Conservation (phyloP, 257 asterid species). For the Pogostemon cablin region DNA sequence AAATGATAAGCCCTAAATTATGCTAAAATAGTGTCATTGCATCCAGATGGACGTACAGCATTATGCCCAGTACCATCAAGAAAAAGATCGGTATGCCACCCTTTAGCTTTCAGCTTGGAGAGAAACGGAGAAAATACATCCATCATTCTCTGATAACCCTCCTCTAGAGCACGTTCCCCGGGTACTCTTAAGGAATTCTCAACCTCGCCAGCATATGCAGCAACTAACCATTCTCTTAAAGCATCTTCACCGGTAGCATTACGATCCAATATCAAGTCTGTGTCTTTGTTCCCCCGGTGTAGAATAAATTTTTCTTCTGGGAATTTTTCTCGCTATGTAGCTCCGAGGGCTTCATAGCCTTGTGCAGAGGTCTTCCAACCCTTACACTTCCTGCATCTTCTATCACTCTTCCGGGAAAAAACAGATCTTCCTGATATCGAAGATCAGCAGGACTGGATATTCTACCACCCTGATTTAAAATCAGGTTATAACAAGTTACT, state of each 20-base stretch:
- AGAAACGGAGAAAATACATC: slow-evolving; percentile 58
- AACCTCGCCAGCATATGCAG: slow-evolving; percentile 78
- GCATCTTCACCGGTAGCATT: slow-evolving; percentile 91
- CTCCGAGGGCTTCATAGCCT: slow-evolving; percentile 73
- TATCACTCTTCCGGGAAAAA: slow-evolving; percentile 77
- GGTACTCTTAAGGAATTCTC: slow-evolving; percentile 37
- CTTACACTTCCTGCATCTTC: slow-evolving; percentile 89
- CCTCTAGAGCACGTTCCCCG: slow-evolving; percentile 41
- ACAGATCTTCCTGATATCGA: slow-evolving; percentile 80
- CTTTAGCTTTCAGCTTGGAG: slow-evolving; percentile 73
- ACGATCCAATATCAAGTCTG: slow-evolving; percentile 81
- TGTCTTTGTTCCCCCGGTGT: slow-evolving; percentile 52
- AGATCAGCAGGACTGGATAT: slow-evolving; percentile 89
- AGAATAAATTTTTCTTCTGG: slow-evolving; percentile 72
- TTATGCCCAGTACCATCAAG: slow-evolving; percentile 76
- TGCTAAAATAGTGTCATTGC: too few relatives aligned
- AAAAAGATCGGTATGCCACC: slow-evolving; percentile 98
- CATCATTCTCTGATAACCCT: slow-evolving; percentile 71
- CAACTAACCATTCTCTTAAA: slow-evolving; percentile 97
- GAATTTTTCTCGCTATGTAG: slow-evolving; percentile 55
- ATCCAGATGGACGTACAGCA: too few relatives aligned
- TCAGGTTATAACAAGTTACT: slow-evolving; percentile 3
- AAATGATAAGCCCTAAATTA: too few relatives aligned
- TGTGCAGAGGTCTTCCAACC: slow-evolving; percentile 77
- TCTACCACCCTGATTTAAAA: slow-evolving; percentile 61